A percentile compares a stretch with the other conserved stretches of the same genome.
Evolutionary conservation across 1,284 basidiomycete genomes (phyloP).

Genomic region (Austroboletus niveus): DNA sequence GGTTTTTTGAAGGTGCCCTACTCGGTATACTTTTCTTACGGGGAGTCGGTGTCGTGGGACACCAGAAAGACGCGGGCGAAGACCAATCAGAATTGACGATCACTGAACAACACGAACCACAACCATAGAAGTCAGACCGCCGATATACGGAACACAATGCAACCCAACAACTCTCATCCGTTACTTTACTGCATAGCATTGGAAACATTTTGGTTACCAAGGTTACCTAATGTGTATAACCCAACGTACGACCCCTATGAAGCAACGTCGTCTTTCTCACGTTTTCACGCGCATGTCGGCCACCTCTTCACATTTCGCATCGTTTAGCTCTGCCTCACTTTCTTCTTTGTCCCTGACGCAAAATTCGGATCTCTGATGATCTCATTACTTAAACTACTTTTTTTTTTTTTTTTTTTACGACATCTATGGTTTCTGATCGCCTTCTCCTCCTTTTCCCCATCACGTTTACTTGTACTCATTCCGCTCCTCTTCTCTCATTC

Average conservation of each 20-base stretch:
- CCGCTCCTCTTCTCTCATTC: neutral
- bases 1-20: constrained; percentile 40
- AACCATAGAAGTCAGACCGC: constrained; percentile 9
- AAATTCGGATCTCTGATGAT: too few relatives aligned
- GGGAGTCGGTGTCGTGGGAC: constrained; percentile 59
- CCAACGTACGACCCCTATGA: constrained; percentile 3
- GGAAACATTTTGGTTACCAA: neutral
- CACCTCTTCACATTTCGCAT: neutral
- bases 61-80: constrained; percentile 1
- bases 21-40: constrained; percentile 54
- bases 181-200: neutral
- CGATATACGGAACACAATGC: neutral
- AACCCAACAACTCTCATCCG: neutral
- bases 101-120: constrained; percentile 5
- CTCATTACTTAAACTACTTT: too few relatives aligned
- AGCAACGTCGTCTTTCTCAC: neutral
- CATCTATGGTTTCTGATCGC: too few relatives aligned
- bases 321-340: too few relatives aligned
- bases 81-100: constrained; percentile 25
- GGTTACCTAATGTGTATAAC: neutral
- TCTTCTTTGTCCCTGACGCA: too few relatives aligned
- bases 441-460: neutral
- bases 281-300: neutral
- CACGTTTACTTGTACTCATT: neutral
- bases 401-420: too few relatives aligned